Base-by-base conservation (phyloP, 169 alveolate genomes). In the Plasmodium ovale region DNA sequence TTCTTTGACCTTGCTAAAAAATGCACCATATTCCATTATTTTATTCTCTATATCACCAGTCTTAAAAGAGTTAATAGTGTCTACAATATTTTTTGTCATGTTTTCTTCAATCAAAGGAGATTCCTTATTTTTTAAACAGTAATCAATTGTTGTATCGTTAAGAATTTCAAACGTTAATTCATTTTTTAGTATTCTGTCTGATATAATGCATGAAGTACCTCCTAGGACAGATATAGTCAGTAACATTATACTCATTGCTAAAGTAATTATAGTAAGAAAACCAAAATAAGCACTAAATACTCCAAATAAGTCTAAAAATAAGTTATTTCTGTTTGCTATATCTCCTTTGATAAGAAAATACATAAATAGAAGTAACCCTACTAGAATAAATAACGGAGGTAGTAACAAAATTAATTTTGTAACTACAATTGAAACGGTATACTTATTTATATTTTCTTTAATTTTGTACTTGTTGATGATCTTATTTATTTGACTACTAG, bases 281-380 rank as follows among this genome's bases (percentile, higher is more conserved):
- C 87, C 87, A 59, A 73, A 73, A 14, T 37, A 37, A 1, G 67
- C 87, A 58, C 87, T 73, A 33, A 73, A 73, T 9, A 7, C 27
- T 14, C 87, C 65, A 73, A 73, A 42, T 39, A 73, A 44, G 0
- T 59, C 53, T 23, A 60, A 19, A 37, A 73, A 59, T 21, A 56
- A 59, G 3, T 73, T 37, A 23, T 65, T n/a, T 10, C 29, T 39
- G 4, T 59, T 37, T 56, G 25, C 25, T 3, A 42, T 0, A 47
- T 73, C 19, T n/a, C 87, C 87, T 59, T 37, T 73, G 10, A 73
- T 29, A 19, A 73, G 5, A 73, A 10, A 58, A n/a, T 9, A 49
- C 3, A 59, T 73, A 62, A 23, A 73, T 0, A 60, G 3, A 9
- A 73, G 10, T 12, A 73, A 7, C 10, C 72, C 73, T 23, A 73